Evolutionary conservation across 140 eudicot species (phyloP), one percentile per base, ranked within the genome.

Genomic region (Flaveria floridana): DNA sequence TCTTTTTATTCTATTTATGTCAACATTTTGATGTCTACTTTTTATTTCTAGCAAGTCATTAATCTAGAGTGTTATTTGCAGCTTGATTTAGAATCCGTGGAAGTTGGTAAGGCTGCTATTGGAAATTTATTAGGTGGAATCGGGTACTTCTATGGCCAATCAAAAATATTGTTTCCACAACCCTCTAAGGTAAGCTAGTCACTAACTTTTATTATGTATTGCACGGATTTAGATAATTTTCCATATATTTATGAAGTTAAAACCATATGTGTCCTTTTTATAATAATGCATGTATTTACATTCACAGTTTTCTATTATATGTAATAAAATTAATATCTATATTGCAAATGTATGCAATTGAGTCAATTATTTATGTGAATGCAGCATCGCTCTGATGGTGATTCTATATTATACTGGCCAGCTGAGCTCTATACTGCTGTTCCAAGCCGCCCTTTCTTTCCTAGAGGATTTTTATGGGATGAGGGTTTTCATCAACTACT

Each of bases 401-500:
- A 85, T 71, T 86, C 84, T 73, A 62, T 88, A 69, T 82, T 81
- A 71, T 95, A 95, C 82, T 95, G 97, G 97, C 96, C 99, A 30
- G 97, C 97, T 70, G 99, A 91, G 82, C 84, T 95, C 73, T 91
- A 91, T 82, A 86, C 99, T 77, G 99, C 99, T 52, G 97, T 95
- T 84, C 99, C 99, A 65, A 88, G 99, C 77, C 99, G 99, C 42
- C 91, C 99, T 42, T 85, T 89, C 79, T 95, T 95, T 74, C 99
- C 99, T 12, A 84, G 99, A 79, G 99, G 99, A 66, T 95, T 95
- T 51, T 73, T 94, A 67, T 95, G 99, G 99, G 99, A 95, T 74
- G 99, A 95, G 85, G 99, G 99, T 76, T 95, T 95, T 83, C 99
- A 95, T 79, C 99, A 95, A 80, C 89, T 95, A 44, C 59, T 95